phyloP scores from a whole-genome alignment of 495 filamentous ascomycete species.

The Bacidia gigantensis region DNA sequence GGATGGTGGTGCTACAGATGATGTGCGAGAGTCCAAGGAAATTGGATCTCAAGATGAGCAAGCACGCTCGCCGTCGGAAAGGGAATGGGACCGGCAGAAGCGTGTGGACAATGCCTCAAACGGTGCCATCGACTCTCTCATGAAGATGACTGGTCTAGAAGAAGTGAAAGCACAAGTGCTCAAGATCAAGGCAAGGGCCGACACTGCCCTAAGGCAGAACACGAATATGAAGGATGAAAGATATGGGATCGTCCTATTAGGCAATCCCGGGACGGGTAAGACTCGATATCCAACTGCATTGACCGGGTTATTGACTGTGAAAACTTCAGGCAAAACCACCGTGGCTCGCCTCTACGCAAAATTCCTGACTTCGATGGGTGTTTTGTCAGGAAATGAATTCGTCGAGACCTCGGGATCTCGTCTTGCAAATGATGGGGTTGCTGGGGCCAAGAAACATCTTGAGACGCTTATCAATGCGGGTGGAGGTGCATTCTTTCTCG shows the following conservation, averaged over 20 bases:
- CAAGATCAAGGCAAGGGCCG: conserved; percentile 52
- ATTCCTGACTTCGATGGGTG: conserved; percentile 47
- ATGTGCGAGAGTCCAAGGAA: too few species aligned
- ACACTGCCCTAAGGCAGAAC: conserved; percentile 43
- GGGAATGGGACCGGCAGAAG: conserved; percentile 52
- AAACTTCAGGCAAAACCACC: conserved; percentile 65
- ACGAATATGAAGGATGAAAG: conserved; percentile 43
- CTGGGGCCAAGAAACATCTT: conserved; percentile 42
- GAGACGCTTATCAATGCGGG: conserved; percentile 38
- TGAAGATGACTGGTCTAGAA: conserved; percentile 62
- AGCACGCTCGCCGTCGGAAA: background rate
- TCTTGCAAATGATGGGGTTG: conserved; percentile 50
- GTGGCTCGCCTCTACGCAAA: conserved; percentile 64
- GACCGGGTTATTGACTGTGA: background rate
- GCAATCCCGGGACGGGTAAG: conserved; percentile 70
- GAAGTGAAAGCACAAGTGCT: conserved; percentile 53
- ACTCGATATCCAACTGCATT: background rate
- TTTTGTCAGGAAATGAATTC: conserved; percentile 38
- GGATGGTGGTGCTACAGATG: background rate
- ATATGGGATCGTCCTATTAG: conserved; percentile 50
- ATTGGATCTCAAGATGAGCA: too few species aligned
- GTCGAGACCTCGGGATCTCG: conserved; percentile 55
- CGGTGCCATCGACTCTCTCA: conserved; percentile 45
- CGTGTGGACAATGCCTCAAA: conserved; percentile 33
- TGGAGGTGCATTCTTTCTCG: conserved; percentile 58